Percentiles rank a stretch among this genome's conserved stretches.
Conservation (phyloP, 192 early-diverging fungal genomes). For the Spizellomyces punctatus region DNA sequence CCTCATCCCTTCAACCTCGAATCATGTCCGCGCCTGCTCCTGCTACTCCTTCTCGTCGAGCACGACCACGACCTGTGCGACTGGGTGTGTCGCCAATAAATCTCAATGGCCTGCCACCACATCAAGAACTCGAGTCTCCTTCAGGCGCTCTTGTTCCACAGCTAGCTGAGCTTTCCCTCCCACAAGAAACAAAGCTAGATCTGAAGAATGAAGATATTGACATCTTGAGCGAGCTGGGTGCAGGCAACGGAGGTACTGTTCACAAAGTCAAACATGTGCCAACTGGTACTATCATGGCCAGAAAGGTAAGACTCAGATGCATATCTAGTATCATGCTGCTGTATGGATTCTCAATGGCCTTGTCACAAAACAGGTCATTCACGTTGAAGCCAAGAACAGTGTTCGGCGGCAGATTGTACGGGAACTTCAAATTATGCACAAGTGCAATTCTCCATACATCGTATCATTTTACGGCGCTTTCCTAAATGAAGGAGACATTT, state of each 20-base stretch:
- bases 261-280: conserved; percentile 80
- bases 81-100: conserved; percentile 28
- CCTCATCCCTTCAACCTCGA: neutral
- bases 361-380: conserved; percentile 44
- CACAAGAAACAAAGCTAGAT: conserved; percentile 39
- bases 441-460: conserved; percentile 90
- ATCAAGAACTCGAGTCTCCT: conserved; percentile 37
- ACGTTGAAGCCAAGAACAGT: conserved; percentile 59
- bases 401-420: conserved; percentile 80
- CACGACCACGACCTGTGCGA: conserved; percentile 29
- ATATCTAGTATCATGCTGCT: conserved; percentile 1
- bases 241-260: conserved; percentile 93
- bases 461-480: conserved; percentile 95
- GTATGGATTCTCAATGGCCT: neutral
- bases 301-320: conserved; percentile 69
- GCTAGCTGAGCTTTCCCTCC: conserved; percentile 39
- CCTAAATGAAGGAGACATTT: conserved; percentile 80
- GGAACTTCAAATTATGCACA: conserved; percentile 87
- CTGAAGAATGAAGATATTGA: conserved; percentile 68
- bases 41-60: conserved; percentile 9
- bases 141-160: conserved; percentile 31
- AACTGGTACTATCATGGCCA: conserved; percentile 82
- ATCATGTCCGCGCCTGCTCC: conserved; percentile 5
- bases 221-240: conserved; percentile 78
- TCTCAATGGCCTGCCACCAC: conserved; percentile 22